Conservation (phyloP, 441 rosid species). For the Brassica hybrid region DNA sequence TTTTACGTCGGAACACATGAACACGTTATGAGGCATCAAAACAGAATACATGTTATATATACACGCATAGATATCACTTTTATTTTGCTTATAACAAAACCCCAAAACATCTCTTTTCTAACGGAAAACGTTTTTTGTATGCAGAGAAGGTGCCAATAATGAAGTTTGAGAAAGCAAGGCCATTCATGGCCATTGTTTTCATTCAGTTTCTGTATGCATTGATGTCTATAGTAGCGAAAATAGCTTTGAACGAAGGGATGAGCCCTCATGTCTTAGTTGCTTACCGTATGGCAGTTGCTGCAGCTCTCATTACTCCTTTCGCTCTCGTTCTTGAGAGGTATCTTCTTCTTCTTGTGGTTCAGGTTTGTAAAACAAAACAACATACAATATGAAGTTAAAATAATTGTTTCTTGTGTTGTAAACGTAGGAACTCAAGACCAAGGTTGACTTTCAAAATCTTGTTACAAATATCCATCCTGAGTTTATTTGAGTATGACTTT, state of each 20-base stretch:
- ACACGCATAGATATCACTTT: conserved; percentile 22
- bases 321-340: conserved; percentile 73
- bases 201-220: conserved; percentile 84
- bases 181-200: conserved; percentile 71
- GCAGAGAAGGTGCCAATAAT: conserved; percentile 29
- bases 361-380: not conserved
- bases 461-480: conserved; percentile 36
- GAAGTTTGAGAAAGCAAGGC: conserved; percentile 51
- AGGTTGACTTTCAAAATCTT: conserved; percentile 37
- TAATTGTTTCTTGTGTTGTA: conserved; percentile 14
- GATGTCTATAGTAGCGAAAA: conserved; percentile 79
- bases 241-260: conserved; percentile 77
- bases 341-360: conserved; percentile 3
- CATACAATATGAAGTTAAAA: conserved; percentile 6
- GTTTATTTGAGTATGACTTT: conserved; percentile 41
- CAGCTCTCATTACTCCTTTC: conserved; percentile 75
- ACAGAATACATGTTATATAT: conserved; percentile 9
- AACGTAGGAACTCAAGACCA: conserved; percentile 44
- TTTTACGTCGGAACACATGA: conserved; percentile 25
- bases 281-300: conserved; percentile 79
- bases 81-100: conserved; percentile 6
- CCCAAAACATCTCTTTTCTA: conserved; percentile 1
- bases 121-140: not conserved
- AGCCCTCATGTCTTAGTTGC: conserved; percentile 87
- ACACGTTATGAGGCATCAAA: conserved; percentile 37